Evolutionary conservation across 495 filamentous ascomycete genomes (phyloP).

Genomic region (Hypoxylon rickii): DNA sequence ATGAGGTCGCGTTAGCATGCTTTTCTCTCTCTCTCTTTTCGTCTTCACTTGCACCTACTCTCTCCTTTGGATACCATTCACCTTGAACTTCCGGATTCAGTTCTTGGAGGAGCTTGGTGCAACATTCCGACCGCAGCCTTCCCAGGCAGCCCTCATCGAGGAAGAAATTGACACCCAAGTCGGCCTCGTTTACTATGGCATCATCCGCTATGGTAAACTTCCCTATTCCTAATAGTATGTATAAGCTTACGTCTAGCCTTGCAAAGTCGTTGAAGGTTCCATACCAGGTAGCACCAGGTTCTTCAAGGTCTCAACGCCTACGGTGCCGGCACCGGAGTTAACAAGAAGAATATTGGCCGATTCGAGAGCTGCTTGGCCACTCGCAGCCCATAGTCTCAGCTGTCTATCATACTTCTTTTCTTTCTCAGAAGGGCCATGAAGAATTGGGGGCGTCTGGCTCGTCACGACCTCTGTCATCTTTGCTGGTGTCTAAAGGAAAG

Average conservation of each 20-base stretch:
- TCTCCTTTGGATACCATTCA: conserved; percentile 53
- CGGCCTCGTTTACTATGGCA: conserved; percentile 72
- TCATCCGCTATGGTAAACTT: conserved; percentile 93
- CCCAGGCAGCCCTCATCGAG: conserved; percentile 79
- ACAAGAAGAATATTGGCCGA: conserved; percentile 85
- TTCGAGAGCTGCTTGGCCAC: conserved; percentile 87
- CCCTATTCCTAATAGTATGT: conserved; percentile 67
- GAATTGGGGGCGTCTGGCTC: conserved; percentile 56
- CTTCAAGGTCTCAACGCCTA: conserved; percentile 92
- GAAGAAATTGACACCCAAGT: conserved; percentile 97
- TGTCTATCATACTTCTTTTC: conserved; percentile 96
- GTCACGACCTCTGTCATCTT: conserved; percentile 54
- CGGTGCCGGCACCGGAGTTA: conserved; percentile 79
- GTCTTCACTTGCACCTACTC: conserved; percentile 40
- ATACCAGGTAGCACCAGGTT: conserved; percentile 88
- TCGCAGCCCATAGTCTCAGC: conserved; percentile 92
- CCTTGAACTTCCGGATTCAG: conserved; percentile 95
- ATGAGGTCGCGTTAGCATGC: conserved; percentile 19
- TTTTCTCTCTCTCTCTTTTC: conserved; percentile 27
- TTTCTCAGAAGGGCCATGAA: conserved; percentile 74
- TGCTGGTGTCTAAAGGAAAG: conserved; percentile 10
- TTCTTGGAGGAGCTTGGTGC: conserved; percentile 76
- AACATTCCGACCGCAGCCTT: conserved; percentile 76
- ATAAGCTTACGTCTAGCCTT: conserved; percentile 14
- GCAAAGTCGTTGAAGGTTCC: background rate